Percentiles rank a stretch among this genome's conserved stretches.
Conservation (phyloP, 2,329 filamentous ascomycete species). For the Ceratocystis diversiconidia region DNA sequence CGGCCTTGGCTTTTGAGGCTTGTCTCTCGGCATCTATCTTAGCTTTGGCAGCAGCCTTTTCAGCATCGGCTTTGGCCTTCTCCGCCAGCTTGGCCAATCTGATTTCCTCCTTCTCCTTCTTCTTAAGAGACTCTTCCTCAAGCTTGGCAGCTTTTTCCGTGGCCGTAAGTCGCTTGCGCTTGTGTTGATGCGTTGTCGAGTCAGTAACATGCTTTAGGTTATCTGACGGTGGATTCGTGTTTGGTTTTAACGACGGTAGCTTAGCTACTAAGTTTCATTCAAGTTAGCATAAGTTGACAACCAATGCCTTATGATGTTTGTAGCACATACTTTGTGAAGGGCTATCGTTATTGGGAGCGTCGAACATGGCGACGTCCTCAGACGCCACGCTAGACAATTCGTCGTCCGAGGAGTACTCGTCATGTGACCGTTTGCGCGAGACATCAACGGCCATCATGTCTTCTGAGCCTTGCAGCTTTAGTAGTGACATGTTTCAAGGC, state of each 20-base stretch:
- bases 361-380: constrained; percentile 12
- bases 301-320: constrained; percentile 22
- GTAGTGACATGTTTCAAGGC: constrained; percentile 31
- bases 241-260: constrained; percentile 8
- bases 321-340: not conserved
- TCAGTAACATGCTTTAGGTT: constrained; percentile 19
- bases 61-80: constrained; percentile 29
- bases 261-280: not conserved
- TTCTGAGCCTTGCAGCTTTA: constrained; percentile 24
- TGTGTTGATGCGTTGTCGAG: constrained; percentile 23
- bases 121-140: constrained; percentile 27
- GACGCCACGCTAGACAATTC: constrained; percentile 17
- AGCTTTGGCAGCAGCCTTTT: constrained; percentile 25
- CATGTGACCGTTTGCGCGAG: constrained; percentile 34
- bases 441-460: constrained; percentile 32
- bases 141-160: constrained; percentile 28
- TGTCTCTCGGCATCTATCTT: constrained; percentile 27
- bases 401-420: constrained; percentile 30
- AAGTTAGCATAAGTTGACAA: constrained; percentile 27
- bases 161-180: constrained; percentile 31
- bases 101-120: constrained; percentile 26
- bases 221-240: not conserved
- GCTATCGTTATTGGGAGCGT: constrained; percentile 5
- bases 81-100: constrained; percentile 25
- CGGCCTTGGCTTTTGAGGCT: constrained; percentile 30